Conservation (phyloP, 2,329 filamentous ascomycete genomes). For the Phialophora tarda region DNA sequence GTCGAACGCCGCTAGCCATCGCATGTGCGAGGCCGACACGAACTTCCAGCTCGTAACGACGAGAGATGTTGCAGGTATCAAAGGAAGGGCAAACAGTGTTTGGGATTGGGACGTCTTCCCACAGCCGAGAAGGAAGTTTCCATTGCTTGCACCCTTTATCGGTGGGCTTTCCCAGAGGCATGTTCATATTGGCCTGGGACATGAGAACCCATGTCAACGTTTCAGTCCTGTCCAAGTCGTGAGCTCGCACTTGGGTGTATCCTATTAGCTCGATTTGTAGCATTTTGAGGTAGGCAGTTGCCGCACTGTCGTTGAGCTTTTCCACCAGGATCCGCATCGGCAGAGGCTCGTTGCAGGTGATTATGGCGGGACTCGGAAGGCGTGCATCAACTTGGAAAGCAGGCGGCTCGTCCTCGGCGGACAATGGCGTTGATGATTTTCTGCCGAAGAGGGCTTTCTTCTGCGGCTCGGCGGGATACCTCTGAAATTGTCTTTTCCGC, state of each 20-base stretch:
- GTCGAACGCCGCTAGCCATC: slow-evolving; percentile 58
- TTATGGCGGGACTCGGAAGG: slow-evolving; percentile 81
- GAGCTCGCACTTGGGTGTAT: slow-evolving; percentile 77
- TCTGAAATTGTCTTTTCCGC: slow-evolving; percentile 67
- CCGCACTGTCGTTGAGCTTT: slow-evolving; percentile 71
- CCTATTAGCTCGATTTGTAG: slow-evolving; percentile 83
- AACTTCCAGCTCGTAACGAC: slow-evolving; percentile 83
- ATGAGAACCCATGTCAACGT: slow-evolving; percentile 75
- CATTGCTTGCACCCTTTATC: slow-evolving; percentile 70
- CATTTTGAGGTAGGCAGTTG: slow-evolving; percentile 75
- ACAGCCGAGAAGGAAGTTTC: slow-evolving; percentile 68
- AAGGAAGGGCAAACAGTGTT: slow-evolving; percentile 89
- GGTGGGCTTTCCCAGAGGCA: slow-evolving; percentile 67
- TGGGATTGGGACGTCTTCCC: slow-evolving; percentile 74
- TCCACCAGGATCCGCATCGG: slow-evolving; percentile 80
- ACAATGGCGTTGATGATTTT: slow-evolving; percentile 42
- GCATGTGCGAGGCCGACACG: slow-evolving; percentile 79
- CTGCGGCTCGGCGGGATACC: slow-evolving; percentile 48
- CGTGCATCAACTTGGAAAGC: slow-evolving; percentile 80
- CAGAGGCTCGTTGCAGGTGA: slow-evolving; percentile 86
- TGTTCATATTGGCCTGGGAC: slow-evolving; percentile 71
- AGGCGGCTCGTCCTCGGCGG: slow-evolving; percentile 47
- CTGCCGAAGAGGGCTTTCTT: slow-evolving; percentile 66
- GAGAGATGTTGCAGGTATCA: slow-evolving; percentile 81
- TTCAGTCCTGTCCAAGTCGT: slow-evolving; percentile 74